These are phyloP conservation scores for Ceratocystiopsis sp. DNA, from an alignment of 2,329 filamentous ascomycete genomes.

Conservation along the genomic window DNA sequence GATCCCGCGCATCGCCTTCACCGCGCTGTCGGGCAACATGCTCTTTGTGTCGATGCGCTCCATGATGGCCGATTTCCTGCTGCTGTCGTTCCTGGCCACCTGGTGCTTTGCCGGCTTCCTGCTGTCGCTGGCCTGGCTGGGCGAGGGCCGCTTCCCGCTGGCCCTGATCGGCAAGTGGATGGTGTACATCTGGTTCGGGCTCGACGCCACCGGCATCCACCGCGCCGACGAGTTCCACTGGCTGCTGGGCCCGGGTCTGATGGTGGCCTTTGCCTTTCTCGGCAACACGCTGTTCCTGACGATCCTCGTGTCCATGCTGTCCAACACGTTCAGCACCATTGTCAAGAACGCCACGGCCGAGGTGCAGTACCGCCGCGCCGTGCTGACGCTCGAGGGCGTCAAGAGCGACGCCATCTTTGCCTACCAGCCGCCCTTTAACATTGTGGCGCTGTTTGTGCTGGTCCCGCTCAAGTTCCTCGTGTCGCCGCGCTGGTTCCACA, in stretches of 20 bases:
- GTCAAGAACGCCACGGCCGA: slow-evolving; percentile 64
- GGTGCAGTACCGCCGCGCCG: slow-evolving; percentile 65
- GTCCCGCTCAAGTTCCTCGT: slow-evolving; percentile 64
- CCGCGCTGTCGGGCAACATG: slow-evolving; percentile 67
- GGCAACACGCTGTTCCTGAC: slow-evolving; percentile 83
- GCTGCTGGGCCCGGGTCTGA: slow-evolving; percentile 61
- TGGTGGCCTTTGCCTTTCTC: slow-evolving; percentile 72
- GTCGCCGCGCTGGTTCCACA: slow-evolving; percentile 76
- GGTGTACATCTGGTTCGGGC: slow-evolving; percentile 84
- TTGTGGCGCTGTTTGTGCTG: slow-evolving; percentile 56
- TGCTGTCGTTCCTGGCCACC: slow-evolving; percentile 54
- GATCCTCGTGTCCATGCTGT: slow-evolving; percentile 73
- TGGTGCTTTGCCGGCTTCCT: slow-evolving; percentile 80
- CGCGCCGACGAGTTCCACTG: slow-evolving; percentile 54
- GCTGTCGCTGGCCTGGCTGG: slow-evolving; percentile 63
- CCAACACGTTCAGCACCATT: slow-evolving; percentile 67
- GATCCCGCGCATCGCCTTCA: slow-evolving; percentile 66
- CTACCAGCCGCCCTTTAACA: slow-evolving; percentile 70
- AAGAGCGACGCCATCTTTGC: slow-evolving; percentile 72
- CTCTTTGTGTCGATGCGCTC: slow-evolving; percentile 65
- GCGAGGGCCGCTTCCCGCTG: slow-evolving; percentile 42
- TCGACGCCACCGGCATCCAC: slow-evolving; percentile 53
- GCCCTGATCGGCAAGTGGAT: slow-evolving; percentile 76
- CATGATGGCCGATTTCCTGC: slow-evolving; percentile 76
- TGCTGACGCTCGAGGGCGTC: slow-evolving; percentile 70